Conservation (phyloP, 768 basidiomycete species). For the Pleurotus sapidus region DNA sequence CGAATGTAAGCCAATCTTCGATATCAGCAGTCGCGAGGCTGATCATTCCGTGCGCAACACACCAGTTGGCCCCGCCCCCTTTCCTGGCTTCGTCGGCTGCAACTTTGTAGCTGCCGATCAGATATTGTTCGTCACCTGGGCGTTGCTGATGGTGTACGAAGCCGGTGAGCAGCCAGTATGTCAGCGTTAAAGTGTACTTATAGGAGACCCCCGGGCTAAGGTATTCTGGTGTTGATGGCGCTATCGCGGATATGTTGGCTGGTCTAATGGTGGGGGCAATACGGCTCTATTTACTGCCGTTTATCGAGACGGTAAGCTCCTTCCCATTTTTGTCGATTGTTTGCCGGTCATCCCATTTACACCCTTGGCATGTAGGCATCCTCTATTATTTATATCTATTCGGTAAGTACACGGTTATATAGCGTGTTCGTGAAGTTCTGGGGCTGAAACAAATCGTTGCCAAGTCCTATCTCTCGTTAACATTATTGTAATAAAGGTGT, state of each 20-base stretch:
- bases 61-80: not conserved
- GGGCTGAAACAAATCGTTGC: too few relatives aligned
- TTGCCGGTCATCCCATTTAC: not conserved
- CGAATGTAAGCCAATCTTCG: constrained; percentile 2
- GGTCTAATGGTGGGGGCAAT: not conserved
- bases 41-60: too few relatives aligned
- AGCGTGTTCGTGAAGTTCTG: not conserved
- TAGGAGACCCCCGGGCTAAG: not conserved
- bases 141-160: not conserved
- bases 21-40: too few relatives aligned
- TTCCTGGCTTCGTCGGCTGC: not conserved
- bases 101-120: not conserved
- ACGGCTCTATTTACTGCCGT: not conserved
- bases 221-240: not conserved
- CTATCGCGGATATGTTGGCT: not conserved
- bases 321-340: too few relatives aligned
- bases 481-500: not conserved
- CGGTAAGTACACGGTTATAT: not conserved
- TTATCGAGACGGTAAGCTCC: not conserved
- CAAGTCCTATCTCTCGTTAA: not conserved
- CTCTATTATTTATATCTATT: not conserved
- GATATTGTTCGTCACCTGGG: not conserved
- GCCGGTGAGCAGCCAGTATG: not conserved
- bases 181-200: not conserved
- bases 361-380: not conserved